A percentile compares a stretch with the other conserved stretches of the same genome.
Evolutionary conservation across 495 filamentous ascomycete genomes (phyloP).

Genomic region (Penicillium tannophilum): DNA sequence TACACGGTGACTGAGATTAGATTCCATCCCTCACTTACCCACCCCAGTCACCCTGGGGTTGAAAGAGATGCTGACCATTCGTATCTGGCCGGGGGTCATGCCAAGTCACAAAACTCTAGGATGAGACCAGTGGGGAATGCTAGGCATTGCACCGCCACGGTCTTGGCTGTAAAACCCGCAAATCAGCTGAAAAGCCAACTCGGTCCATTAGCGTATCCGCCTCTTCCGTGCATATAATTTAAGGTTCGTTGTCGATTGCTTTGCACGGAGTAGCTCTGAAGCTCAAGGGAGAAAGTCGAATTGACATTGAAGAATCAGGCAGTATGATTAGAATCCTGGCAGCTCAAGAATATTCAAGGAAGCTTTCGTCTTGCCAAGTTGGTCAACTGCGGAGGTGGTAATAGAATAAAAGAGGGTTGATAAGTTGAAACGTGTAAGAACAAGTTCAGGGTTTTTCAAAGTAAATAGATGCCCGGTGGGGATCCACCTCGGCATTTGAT

Average conservation of each 20-base stretch:
- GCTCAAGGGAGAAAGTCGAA: neutral
- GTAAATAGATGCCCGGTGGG: no score
- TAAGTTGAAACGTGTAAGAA: no score
- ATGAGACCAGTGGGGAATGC: slow-evolving; percentile 23
- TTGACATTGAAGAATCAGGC: no score
- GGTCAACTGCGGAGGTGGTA: no score
- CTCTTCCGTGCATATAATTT: neutral
- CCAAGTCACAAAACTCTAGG: slow-evolving; percentile 3
- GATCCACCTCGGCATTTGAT: no score
- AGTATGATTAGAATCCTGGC: no score
- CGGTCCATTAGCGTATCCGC: neutral
- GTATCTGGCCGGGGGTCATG: neutral
- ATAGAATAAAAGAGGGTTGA: neutral
- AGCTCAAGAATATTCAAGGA: no score
- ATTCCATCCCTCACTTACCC: slow-evolving; percentile 75
- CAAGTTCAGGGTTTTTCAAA: no score
- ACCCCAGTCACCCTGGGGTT: slow-evolving; percentile 34
- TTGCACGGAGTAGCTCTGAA: neutral
- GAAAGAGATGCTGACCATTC: neutral
- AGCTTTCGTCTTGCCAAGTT: no score
- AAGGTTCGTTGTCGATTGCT: no score
- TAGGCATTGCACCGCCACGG: slow-evolving; percentile 25
- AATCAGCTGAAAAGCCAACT: neutral
- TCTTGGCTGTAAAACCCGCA: slow-evolving; percentile 15
- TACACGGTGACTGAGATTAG: neutral